Base-by-base conservation (phyloP, 2,329 filamentous ascomycete genomes). In the Curvularia sp. region DNA sequence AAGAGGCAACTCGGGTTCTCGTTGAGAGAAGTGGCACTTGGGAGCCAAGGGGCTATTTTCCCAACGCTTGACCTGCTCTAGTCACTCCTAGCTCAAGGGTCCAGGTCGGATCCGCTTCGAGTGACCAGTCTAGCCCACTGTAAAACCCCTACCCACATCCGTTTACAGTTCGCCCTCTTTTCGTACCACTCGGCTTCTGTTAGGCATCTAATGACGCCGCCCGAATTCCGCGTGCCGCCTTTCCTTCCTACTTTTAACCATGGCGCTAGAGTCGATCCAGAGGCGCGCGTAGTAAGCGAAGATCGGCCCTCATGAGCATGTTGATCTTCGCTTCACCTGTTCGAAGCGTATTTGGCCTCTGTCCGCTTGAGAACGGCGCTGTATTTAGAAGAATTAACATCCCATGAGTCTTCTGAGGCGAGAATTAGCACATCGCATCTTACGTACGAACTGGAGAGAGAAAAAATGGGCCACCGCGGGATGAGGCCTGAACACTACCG, bases 201-300 rank as follows among this genome's bases (percentile, higher is more conserved):
- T 35, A 31, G 48, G 43, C 33, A 18, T 24, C 43, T 30, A 1
- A 26, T 47, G 18, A 42, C 33, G 33, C 46, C 26, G 39, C 33
- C 52, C 43, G 43, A 15, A 18, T 39, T 49, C 52, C 20, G 31
- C 43, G 33, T 28, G 52, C 43, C 48, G 48, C 48, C 48, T 24
- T 15, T 48, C 22, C 18, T 12, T 20, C 28, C 33, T 30, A 41
- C 24, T 33, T 30, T 2, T 13, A 26, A 26, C 15, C 12, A 53
- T 38, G 22, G 31, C 42, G 50, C 35, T 24, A 53, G 24, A 46
- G 42, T 47, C 42, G 31, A 46, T 53, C 41, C 35, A 38, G 35
- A 38, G n/a, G 35, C 15, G 15, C 35, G 15, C 35, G 18, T 38
- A 38, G 35, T 18, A n/a, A 38, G 35, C 35, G 35, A 38, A 38